phyloP scores from a whole-genome alignment of 306 rosid genomes.

The Fragaria iinumae region DNA sequence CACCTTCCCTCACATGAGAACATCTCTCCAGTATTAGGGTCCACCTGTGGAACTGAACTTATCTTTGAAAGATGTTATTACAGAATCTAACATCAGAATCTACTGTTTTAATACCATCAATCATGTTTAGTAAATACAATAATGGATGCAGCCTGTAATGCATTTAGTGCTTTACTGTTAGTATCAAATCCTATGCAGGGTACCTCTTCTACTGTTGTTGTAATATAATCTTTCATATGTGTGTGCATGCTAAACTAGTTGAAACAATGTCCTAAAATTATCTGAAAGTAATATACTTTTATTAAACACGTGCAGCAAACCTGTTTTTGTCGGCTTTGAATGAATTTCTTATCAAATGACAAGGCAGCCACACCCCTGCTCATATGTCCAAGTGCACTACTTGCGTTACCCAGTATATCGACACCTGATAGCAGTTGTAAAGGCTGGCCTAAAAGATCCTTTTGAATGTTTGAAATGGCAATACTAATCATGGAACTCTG shows the following conservation, averaged over 20 bases:
- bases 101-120: neutral
- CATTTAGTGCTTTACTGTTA: neutral
- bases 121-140: neutral
- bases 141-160: neutral
- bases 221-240: neutral
- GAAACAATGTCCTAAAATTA: neutral
- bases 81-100: neutral
- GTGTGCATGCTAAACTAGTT: neutral
- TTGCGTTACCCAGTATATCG: constrained; percentile 97
- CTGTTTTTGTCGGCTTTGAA: constrained; percentile 95
- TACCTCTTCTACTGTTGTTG: neutral
- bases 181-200: neutral
- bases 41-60: neutral
- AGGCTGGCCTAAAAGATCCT: constrained; percentile 95
- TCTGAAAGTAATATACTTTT: neutral
- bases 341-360: constrained; percentile 97
- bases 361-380: constrained; percentile 98
- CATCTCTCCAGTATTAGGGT: neutral
- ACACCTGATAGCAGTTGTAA: constrained; percentile 96
- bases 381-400: constrained; percentile 99
- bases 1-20: neutral
- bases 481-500: constrained; percentile 87
- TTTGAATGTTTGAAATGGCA: constrained; percentile 83
- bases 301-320: constrained; percentile 38
- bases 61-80: neutral